A percentile compares a stretch with the other conserved stretches of the same genome.
phyloP scores from a whole-genome alignment of 2,329 filamentous ascomycete genomes.

The Sarocladium kiliense region DNA sequence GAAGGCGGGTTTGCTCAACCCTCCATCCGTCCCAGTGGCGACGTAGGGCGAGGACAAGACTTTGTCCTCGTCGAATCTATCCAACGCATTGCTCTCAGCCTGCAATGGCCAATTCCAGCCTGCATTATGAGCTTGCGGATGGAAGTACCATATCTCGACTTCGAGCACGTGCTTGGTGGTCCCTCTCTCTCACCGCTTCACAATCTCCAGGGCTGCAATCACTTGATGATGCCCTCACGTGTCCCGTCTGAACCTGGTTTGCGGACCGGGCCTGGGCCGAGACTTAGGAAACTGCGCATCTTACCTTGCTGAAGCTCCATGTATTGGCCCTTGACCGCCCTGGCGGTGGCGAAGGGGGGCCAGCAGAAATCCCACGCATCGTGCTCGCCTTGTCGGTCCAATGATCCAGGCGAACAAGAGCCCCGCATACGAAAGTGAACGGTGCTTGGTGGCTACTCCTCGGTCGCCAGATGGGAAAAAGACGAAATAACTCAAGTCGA shows the following conservation, averaged over 20 bases:
- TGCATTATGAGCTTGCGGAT: too few relatives aligned
- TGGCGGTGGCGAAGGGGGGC: conserved; percentile 24
- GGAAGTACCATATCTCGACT: neutral
- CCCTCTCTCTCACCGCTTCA: neutral
- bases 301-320: conserved; percentile 36
- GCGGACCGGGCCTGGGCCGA: neutral
- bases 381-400: conserved; percentile 8
- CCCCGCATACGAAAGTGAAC: neutral
- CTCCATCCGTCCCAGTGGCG: neutral
- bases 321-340: conserved; percentile 30
- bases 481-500: too few relatives aligned
- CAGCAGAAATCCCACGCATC: conserved; percentile 31
- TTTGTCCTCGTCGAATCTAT: too few relatives aligned
- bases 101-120: neutral
- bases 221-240: conserved; percentile 4
- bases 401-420: neutral
- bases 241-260: neutral
- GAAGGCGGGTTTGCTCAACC: neutral
- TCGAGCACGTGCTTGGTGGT: neutral
- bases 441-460: neutral
- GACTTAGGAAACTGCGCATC: conserved; percentile 12
- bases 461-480: too few relatives aligned
- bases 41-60: neutral
- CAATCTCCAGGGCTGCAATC: neutral
- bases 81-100: too few relatives aligned